Evolutionary conservation across 208 protist genomes (phyloP).

Genomic region (Acanthamoeba lenticulata): DNA sequence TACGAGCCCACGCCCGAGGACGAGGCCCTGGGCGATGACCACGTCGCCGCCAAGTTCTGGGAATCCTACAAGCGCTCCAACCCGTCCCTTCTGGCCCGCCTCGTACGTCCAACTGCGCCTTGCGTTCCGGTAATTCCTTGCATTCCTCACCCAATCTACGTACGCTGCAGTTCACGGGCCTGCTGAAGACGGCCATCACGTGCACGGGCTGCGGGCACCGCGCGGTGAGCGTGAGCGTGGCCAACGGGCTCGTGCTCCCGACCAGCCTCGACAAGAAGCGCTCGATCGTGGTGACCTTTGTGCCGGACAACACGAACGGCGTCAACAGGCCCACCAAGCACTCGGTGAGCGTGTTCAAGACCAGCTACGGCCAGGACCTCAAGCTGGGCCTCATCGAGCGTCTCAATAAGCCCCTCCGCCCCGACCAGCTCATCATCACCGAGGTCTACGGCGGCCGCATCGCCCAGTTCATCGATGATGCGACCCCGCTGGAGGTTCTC

Average conservation of each 20-base stretch:
- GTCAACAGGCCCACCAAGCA: background rate
- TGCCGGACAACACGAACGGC: background rate
- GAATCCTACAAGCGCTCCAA: background rate
- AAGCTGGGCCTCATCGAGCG: background rate
- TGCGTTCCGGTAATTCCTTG: too few relatives aligned
- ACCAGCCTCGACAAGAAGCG: conserved; percentile 2
- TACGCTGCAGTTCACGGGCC: background rate
- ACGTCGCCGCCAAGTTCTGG: background rate
- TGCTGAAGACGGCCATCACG: background rate
- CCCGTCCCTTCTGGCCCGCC: background rate
- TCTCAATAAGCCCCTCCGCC: background rate
- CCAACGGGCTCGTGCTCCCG: background rate
- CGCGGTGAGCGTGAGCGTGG: background rate
- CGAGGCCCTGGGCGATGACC: background rate
- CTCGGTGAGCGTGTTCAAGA: background rate
- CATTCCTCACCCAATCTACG: too few relatives aligned
- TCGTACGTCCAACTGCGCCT: too few relatives aligned
- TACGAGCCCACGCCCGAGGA: background rate
- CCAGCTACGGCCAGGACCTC: background rate
- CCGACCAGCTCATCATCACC: background rate
- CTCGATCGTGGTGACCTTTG: background rate
- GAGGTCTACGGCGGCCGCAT: background rate
- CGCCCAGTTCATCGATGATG: background rate
- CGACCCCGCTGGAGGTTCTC: background rate
- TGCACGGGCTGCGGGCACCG: background rate